Conservation (phyloP, 257 asterid species). For the Hygrophila difformis region DNA sequence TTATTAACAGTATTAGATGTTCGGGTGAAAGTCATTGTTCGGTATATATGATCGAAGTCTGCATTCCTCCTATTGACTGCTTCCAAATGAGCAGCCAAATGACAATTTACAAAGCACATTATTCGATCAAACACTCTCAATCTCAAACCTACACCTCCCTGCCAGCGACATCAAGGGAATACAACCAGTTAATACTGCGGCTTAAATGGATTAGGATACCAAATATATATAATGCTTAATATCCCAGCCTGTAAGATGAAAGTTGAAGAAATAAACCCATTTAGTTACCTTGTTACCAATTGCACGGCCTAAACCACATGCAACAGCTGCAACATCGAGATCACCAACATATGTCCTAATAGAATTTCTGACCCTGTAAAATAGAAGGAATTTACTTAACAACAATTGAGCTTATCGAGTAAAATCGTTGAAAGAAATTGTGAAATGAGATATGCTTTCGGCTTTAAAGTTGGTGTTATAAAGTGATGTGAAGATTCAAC, state of each 20-base stretch:
- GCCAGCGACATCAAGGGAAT: slow-evolving; percentile 18
- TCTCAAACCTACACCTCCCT: slow-evolving; percentile 97
- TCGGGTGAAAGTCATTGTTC: slow-evolving; percentile 73
- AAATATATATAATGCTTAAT: too few species aligned
- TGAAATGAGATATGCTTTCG: neutral
- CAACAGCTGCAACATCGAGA: slow-evolving; percentile 82
- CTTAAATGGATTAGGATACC: too few species aligned
- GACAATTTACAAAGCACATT: slow-evolving; percentile 80
- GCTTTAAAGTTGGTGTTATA: neutral
- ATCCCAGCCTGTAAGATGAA: too few species aligned
- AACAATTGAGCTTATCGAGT: neutral
- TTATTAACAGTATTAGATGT: slow-evolving; percentile 47
- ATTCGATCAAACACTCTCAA: slow-evolving; percentile 82
- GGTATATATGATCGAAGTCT: slow-evolving; percentile 77
- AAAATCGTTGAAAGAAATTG: neutral
- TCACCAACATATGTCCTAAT: slow-evolving; percentile 74
- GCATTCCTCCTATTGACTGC: slow-evolving; percentile 90
- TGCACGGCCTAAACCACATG: slow-evolving; percentile 92
- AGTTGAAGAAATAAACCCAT: neutral
- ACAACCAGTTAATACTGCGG: too few species aligned
- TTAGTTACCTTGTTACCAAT: slow-evolving; percentile 86
- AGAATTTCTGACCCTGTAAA: slow-evolving; percentile 63
- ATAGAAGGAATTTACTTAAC: neutral
- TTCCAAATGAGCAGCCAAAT: slow-evolving; percentile 94
- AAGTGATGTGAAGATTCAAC: neutral